Percentiles rank a stretch among this genome's conserved stretches.
Conservation (phyloP, 257 asterid species). For the Petrea volubilis region DNA sequence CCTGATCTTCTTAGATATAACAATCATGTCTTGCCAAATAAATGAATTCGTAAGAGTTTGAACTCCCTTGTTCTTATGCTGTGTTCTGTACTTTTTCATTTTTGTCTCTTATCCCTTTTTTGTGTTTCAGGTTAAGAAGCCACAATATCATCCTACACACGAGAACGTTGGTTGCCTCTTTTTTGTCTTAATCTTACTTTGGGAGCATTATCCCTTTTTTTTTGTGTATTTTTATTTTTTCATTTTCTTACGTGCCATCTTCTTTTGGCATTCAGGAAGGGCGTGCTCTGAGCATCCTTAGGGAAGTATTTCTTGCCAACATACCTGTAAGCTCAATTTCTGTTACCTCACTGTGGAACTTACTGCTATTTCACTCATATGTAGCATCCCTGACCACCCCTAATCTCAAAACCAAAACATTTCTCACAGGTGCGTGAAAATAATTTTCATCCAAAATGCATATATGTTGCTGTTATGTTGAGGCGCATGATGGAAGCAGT, state of each 20-base stretch:
- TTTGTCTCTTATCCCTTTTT: constrained; percentile 20
- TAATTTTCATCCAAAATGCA: constrained; percentile 91
- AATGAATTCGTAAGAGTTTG: neutral
- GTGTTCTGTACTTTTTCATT: neutral
- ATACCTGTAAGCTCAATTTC: constrained; percentile 61
- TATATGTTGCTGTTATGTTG: constrained; percentile 91
- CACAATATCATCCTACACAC: constrained; percentile 21
- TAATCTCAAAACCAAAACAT: neutral
- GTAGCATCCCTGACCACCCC: constrained; percentile 1
- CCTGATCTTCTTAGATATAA: neutral
- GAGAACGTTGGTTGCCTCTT: constrained; percentile 41
- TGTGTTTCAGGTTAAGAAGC: constrained; percentile 53
- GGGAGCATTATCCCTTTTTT: neutral
- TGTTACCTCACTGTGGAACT: constrained; percentile 9
- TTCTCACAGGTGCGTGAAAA: constrained; percentile 53
- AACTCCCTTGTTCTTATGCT: neutral
- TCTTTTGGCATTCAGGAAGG: constrained; percentile 53
- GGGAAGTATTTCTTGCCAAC: constrained; percentile 71
- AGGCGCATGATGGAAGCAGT: constrained; percentile 98
- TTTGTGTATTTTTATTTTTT: constrained; percentile 7
- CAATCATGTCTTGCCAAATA: neutral
- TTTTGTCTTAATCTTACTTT: constrained; percentile 11
- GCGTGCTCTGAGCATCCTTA: constrained; percentile 64
- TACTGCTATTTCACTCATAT: constrained; percentile 14
- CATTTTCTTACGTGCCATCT: constrained; percentile 7